Conservation (phyloP, 352 stramenopile species). For the Aphanomyces stellatus region DNA sequence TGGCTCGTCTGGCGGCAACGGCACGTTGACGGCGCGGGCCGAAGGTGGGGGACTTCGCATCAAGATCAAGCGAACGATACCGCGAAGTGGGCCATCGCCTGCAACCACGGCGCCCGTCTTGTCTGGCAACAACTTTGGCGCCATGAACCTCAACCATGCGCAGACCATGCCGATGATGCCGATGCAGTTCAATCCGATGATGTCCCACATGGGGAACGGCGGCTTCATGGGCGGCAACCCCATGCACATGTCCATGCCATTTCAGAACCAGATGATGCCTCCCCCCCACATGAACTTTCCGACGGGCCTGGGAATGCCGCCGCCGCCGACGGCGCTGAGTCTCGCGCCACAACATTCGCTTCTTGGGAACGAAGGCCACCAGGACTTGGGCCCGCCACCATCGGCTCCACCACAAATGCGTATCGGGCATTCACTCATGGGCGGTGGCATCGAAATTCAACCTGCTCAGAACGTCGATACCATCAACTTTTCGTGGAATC, state of each 20-base stretch:
- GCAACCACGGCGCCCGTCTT: background rate
- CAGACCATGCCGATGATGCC: background rate
- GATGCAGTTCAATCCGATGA: background rate
- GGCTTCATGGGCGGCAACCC: background rate
- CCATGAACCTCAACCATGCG: background rate
- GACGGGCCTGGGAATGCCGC: background rate
- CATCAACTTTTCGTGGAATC: slow-evolving; percentile 73
- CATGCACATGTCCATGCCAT: slow-evolving; percentile 13
- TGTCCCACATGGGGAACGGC: background rate
- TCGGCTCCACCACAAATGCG: slow-evolving; percentile 44
- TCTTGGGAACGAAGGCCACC: background rate
- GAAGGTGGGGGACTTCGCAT: slow-evolving; percentile 67
- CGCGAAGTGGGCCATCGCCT: background rate
- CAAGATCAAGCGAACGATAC: slow-evolving; percentile 59
- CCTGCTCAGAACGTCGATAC: slow-evolving; percentile 71
- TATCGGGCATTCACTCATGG: slow-evolving; percentile 75
- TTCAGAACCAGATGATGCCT: slow-evolving; percentile 19
- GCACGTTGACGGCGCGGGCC: slow-evolving; percentile 54
- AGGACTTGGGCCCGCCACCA: slow-evolving; percentile 59
- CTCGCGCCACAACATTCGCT: background rate
- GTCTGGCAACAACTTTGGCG: background rate
- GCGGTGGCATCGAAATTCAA: slow-evolving; percentile 68
- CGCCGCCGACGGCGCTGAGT: background rate
- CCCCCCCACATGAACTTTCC: background rate
- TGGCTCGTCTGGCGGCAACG: background rate